phyloP scores from a whole-genome alignment of 352 stramenopile species.

The Phytophthora capsici region DNA sequence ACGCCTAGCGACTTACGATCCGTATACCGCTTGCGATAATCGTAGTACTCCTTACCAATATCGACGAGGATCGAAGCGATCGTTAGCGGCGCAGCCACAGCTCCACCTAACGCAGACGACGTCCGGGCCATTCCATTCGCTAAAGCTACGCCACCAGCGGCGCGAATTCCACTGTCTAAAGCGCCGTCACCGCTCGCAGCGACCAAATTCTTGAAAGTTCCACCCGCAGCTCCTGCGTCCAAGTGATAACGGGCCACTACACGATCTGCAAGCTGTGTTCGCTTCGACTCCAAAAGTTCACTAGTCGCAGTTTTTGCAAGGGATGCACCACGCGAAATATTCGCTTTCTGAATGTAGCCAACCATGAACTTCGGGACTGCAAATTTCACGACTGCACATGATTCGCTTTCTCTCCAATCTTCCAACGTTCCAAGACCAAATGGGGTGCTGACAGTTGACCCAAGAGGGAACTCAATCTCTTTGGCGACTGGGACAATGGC shows the following conservation, averaged over 20 bases:
- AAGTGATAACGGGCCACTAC: slow-evolving; percentile 68
- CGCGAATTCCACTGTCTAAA: slow-evolving; percentile 84
- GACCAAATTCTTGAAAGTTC: slow-evolving; percentile 58
- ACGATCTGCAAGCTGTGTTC: slow-evolving; percentile 59
- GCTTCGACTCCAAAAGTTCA: slow-evolving; percentile 59
- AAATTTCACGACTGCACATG: slow-evolving; percentile 56
- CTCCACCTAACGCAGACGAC: slow-evolving; percentile 58
- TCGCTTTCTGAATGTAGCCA: slow-evolving; percentile 72
- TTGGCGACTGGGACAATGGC: slow-evolving; percentile 1
- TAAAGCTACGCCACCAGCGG: slow-evolving; percentile 73
- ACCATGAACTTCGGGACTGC: slow-evolving; percentile 40
- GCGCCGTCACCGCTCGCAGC: slow-evolving; percentile 73
- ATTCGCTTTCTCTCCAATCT: slow-evolving; percentile 45
- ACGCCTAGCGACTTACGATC: slow-evolving; percentile 73
- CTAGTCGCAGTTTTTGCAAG: slow-evolving; percentile 50
- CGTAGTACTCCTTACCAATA: slow-evolving; percentile 87
- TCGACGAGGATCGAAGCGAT: slow-evolving; percentile 89
- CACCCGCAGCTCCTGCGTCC: slow-evolving; percentile 32
- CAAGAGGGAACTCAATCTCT: slow-evolving; percentile 50
- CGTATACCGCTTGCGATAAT: slow-evolving; percentile 81
- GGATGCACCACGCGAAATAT: slow-evolving; percentile 61
- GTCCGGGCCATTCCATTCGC: slow-evolving; percentile 79
- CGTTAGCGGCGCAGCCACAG: slow-evolving; percentile 74
- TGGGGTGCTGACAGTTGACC: slow-evolving; percentile 63
- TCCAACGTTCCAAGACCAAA: slow-evolving; percentile 73